phyloP scores from a whole-genome alignment of 495 filamentous ascomycete species.

The Collariella sp. region DNA sequence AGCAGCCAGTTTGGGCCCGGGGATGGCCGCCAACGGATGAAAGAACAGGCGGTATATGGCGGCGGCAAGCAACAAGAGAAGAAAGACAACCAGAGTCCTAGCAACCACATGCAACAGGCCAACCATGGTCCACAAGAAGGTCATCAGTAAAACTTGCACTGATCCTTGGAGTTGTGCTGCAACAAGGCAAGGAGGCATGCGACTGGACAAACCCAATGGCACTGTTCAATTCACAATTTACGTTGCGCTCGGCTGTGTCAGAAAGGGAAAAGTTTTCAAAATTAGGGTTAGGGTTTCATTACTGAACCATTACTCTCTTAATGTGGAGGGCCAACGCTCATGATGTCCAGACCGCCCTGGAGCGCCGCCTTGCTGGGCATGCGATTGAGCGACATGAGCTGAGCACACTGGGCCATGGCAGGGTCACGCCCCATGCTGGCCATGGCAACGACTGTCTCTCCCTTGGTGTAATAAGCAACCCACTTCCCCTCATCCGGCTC shows the following conservation, averaged over 20 bases:
- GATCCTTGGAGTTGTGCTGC: no score
- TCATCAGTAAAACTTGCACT: no score
- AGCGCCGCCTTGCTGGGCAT: slow-evolving; percentile 81
- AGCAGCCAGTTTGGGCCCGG: slow-evolving; percentile 30
- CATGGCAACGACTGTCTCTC: slow-evolving; percentile 83
- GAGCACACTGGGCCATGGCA: slow-evolving; percentile 69
- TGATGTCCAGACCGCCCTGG: slow-evolving; percentile 61
- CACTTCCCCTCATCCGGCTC: slow-evolving; percentile 75
- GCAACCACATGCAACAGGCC: background rate
- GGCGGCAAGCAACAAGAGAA: background rate
- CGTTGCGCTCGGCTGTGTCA: no score
- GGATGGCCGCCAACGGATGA: slow-evolving; percentile 29
- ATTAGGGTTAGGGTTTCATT: background rate
- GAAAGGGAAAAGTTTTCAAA: no score
- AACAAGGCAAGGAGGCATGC: background rate
- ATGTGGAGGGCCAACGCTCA: slow-evolving; percentile 43
- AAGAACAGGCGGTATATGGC: slow-evolving; percentile 22
- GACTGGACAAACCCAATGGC: no score
- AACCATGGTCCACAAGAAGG: background rate
- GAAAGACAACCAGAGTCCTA: background rate
- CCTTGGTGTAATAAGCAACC: slow-evolving; percentile 79
- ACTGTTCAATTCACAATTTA: no score
- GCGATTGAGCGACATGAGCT: slow-evolving; percentile 72
- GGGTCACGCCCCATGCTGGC: slow-evolving; percentile 88
- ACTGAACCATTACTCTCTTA: slow-evolving; percentile 1